Conservation (phyloP, 2,329 filamentous ascomycete genomes). For the Fusarium anthophilum region DNA sequence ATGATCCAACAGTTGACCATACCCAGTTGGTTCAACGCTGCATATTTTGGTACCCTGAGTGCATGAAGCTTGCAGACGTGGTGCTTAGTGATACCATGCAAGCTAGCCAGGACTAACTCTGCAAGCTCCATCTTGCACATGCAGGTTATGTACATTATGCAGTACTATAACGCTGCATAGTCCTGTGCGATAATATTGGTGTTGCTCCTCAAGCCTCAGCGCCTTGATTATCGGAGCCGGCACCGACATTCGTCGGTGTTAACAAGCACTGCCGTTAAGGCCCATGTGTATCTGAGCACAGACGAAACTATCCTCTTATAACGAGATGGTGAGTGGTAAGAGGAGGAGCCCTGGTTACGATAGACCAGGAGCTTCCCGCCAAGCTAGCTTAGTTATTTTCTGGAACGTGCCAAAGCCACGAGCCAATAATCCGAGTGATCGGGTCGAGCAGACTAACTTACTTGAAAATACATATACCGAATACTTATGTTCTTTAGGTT, state of each 20-base stretch:
- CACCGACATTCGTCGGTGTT: constrained; percentile 12
- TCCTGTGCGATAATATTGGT: constrained; percentile 32
- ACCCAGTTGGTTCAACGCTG: constrained; percentile 28
- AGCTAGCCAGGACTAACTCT: constrained; percentile 5
- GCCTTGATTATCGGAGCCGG: not conserved
- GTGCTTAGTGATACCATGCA: constrained; percentile 16
- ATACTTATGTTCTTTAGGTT: not conserved
- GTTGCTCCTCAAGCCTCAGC: constrained; percentile 23
- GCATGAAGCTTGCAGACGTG: constrained; percentile 10
- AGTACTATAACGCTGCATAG: constrained; percentile 12
- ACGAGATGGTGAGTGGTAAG: constrained; percentile 15
- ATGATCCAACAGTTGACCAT: constrained; percentile 18
- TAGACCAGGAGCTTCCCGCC: constrained; percentile 22
- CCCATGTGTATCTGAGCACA: constrained; percentile 1
- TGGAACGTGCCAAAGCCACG: constrained; percentile 17
- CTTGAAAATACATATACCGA: not conserved
- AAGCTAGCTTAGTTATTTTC: constrained; percentile 4
- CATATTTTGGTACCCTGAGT: constrained; percentile 27
- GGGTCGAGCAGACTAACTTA: not conserved
- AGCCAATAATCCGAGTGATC: not conserved
- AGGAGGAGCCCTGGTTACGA: constrained; percentile 13
- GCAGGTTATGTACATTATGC: constrained; percentile 1
- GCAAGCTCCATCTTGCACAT: constrained; percentile 21
- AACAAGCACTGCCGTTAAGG: not conserved
- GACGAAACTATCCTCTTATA: constrained; percentile 12